Conservation (phyloP, 2,329 filamentous ascomycete genomes). For the Exophiala phaeomuriformis region DNA sequence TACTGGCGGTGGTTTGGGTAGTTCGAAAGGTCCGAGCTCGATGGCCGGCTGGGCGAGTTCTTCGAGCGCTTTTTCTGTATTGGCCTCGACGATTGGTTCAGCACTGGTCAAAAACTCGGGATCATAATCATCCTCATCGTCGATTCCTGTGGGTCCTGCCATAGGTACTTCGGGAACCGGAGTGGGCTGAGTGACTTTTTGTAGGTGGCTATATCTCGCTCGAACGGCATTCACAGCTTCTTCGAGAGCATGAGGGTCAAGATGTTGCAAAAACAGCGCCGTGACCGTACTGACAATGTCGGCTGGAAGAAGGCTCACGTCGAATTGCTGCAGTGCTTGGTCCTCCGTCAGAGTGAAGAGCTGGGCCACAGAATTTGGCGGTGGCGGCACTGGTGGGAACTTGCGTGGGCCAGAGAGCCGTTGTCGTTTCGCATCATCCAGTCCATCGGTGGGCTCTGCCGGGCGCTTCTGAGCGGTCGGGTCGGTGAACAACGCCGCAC, state of each 20-base stretch:
- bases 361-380: constrained; percentile 70
- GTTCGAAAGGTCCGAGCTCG: constrained; percentile 66
- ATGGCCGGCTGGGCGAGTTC: constrained; percentile 45
- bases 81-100: constrained; percentile 65
- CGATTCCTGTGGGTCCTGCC: constrained; percentile 52
- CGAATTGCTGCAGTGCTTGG: constrained; percentile 66
- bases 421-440: constrained; percentile 75
- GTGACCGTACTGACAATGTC: constrained; percentile 72
- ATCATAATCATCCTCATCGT: constrained; percentile 89
- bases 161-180: constrained; percentile 28
- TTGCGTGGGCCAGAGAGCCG: constrained; percentile 53
- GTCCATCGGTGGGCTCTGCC: constrained; percentile 62
- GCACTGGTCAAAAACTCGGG: constrained; percentile 74
- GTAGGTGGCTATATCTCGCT: constrained; percentile 28
- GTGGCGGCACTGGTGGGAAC: constrained; percentile 65
- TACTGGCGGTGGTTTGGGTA: constrained; percentile 69
- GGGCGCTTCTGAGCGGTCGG: constrained; percentile 62
- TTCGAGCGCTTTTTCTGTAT: constrained; percentile 45
- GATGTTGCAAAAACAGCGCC: constrained; percentile 65
- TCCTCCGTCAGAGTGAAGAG: constrained; percentile 80
- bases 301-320: constrained; percentile 70
- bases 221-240: constrained; percentile 60
- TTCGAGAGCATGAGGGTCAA: constrained; percentile 62
- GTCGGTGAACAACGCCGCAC: constrained; percentile 73
- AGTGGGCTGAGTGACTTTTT: constrained; percentile 29